Evolutionary conservation across 2,329 filamentous ascomycete genomes (phyloP), one percentile per base, ranked within the genome.

Genomic region (Cadophora sp.): DNA sequence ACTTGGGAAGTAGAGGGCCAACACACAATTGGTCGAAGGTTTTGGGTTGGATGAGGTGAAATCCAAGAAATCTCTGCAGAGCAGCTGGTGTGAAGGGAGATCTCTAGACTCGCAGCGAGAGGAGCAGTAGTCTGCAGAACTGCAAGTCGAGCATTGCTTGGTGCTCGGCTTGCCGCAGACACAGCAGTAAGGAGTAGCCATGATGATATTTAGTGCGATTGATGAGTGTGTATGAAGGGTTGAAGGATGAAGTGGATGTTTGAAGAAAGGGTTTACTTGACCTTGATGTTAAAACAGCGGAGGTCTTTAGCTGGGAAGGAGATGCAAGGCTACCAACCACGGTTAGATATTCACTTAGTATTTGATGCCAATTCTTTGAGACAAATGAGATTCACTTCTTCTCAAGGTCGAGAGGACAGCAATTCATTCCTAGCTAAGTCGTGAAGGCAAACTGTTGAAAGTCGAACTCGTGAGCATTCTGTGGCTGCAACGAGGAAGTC

Each of bases 101-200:
- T 64, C 53, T 7, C 34, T 31, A 11, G 4, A 27, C 19, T 56
- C 34, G 43, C 62, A 64, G 53, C 37, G 40, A 16, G n/a, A 12
- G 19, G 51, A 64, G 26, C 62, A 64, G 37, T 64, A 64, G 16
- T 55, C 62, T 5, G 55, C 55, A 29, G 51, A 64, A 1, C 43
- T 27, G 62, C 62, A 64, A 24, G 37, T 24, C 12, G 26, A 3
- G 26, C 62, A 64, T 16, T 58, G 27, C 8, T 3, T 34, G 12
- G 51, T 51, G 24, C 51, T 46, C 16, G 24, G 31, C 34, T 51
- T 56, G 14, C 56, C 43, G 27, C 53, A 64, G 4, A 59, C 27
- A 24, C 22, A 48, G 37, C 62, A 59, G 29, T 19, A 5, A 7
- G 55, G 12, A 16, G 24, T 4, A 24, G 34, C 37, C 62, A 50